Base-by-base conservation (phyloP, 768 basidiomycete species). In the Macrolepiota fuliginosa region DNA sequence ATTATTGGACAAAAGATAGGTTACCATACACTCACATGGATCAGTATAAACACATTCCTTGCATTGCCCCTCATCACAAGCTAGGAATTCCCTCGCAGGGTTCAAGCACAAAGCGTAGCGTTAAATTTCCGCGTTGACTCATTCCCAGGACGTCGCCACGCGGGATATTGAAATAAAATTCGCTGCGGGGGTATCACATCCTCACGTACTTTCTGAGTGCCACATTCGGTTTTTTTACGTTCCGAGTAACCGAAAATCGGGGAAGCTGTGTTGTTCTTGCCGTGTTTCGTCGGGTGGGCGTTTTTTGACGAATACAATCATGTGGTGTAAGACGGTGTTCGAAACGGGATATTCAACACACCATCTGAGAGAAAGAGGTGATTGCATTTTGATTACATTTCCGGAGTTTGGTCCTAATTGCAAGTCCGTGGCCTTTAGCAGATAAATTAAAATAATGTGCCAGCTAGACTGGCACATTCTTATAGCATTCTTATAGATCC, bases 51-150 rank as follows among this genome's bases (percentile, higher is more conserved):
- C 89, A 68, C 97, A 98, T 76, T 98, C 96, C 71, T 91, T 93
- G 81, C 97, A 66, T 74, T 98, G 97, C 0, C 97, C 97, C 54
- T 91, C 83, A 27, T 78, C 73, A 68, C 97, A 98, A 11, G 89
- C 84, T 36, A 96, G 78, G 0, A 96, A 94, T 55, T 94, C 90
- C 52, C 91, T 78, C 4, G 92, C 95, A 45, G 83, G 81, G 56
- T 92, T 87, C 37, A 97, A 78, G 72, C 96, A 99, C 13, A 97
- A 82, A 4, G 90, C 82, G 70, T 96, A 0, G 93, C 88, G 72
- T 97, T 93, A 72, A 97, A 95, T 55, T 84, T 84, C 40, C 94
- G 87, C 90, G 96, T 93, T 11, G 91, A 94, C 73, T 97, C 95
- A 71, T 92, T 90, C 37, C 94, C 95, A 70, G 94, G 75, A 47